Percentiles rank a stretch among this genome's conserved stretches.
phyloP scores from a whole-genome alignment of 495 filamentous ascomycete genomes.

The Parmelia sp. region DNA sequence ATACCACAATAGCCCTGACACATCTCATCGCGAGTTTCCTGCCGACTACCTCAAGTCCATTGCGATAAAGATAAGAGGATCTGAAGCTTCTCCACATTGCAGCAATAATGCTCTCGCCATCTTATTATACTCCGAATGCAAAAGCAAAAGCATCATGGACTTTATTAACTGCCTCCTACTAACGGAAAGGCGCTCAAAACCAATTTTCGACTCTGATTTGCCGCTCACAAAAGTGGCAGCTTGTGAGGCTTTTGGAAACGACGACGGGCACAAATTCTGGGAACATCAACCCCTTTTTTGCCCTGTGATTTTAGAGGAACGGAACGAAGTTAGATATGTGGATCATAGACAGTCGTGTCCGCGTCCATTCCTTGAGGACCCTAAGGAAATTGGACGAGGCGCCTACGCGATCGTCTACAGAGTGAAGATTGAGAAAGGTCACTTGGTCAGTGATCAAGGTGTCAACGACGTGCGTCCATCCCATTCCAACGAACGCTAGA shows the following conservation, averaged over 20 bases:
- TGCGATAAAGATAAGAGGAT: background rate
- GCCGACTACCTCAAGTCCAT: background rate
- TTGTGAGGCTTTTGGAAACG: background rate
- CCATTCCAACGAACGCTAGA: too few species aligned
- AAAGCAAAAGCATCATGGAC: too few species aligned
- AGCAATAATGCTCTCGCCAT: slow-evolving; percentile 7
- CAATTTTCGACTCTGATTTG: background rate
- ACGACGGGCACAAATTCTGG: background rate
- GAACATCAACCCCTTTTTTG: slow-evolving; percentile 7
- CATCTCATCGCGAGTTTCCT: too few species aligned
- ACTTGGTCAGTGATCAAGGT: background rate
- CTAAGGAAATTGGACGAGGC: background rate
- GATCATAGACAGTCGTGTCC: background rate
- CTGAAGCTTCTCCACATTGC: background rate
- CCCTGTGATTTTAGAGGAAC: background rate
- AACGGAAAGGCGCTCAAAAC: too few species aligned
- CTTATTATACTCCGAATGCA: slow-evolving; percentile 6
- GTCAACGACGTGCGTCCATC: background rate
- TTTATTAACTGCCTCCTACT: too few species aligned
- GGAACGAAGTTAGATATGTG: background rate
- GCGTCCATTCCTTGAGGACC: slow-evolving; percentile 6
- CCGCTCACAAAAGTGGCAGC: background rate
- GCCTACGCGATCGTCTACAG: background rate
- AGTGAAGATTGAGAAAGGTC: slow-evolving; percentile 7
- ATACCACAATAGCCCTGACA: too few species aligned